Evolutionary conservation across 1,139 yeast genomes (phyloP), one percentile per base, ranked within the genome.

Genomic region (Candida sp.): DNA sequence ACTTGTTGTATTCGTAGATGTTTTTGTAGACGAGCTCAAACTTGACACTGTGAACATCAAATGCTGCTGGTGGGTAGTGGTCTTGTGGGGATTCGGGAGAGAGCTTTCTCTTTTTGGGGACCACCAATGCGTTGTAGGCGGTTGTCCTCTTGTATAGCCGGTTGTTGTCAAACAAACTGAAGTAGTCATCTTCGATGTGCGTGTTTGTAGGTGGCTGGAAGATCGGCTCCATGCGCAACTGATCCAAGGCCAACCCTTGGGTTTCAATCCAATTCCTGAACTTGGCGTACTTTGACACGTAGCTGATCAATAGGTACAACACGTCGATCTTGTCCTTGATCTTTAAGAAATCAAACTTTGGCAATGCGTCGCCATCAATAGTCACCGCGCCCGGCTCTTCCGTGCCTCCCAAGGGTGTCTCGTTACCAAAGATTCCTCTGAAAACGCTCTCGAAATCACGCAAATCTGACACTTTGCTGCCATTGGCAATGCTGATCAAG

Each of bases 371-470:
- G 3, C 7, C 46, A n/a, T 43, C 40, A 33, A 35, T 35, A 5
- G 26, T 28, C 31, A 8, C 46, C 9, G 45, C 47, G 26, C 39
- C 47, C 3, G 50, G 55, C n/a, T 55, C 63, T 53, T 57, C 5
- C 11, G 25, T 25, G 5, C 75, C 77, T 8, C 70, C 70, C 49
- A 76, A 62, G 0, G 78, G 72, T 4, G 80, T 73, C 7, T 70
- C 66, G 25, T 52, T 53, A 4, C 81, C 80, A 54, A 84, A 74
- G 58, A 78, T 69, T 48, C 72, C 69, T 50, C 81, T 68, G 46
- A 80, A 73, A n/a, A 75, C 68, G 46, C 68, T 69, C 57, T 83
- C 83, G 67, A 83, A 83, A 55, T 78, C 64, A 47, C 63, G 66
- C 26, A 68, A 41, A n/a, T 66, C 59, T 4, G 67, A 55, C 12